Percentiles rank a stretch among this genome's conserved stretches.
Conservation (phyloP, 2,329 filamentous ascomycete genomes). For the Sclerotinia glacialis region DNA sequence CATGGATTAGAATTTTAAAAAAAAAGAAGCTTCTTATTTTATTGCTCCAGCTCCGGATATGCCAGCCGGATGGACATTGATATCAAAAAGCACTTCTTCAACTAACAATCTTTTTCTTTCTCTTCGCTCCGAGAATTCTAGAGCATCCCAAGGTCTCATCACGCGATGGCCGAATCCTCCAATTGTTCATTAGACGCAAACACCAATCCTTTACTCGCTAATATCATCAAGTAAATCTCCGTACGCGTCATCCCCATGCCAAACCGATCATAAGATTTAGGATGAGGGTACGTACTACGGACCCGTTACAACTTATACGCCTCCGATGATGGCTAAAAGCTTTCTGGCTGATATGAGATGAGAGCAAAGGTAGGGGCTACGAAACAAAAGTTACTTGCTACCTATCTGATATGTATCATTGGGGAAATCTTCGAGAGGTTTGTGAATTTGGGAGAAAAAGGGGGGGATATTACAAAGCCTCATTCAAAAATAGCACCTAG, state of each 20-base stretch:
- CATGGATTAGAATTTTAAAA: too few relatives aligned
- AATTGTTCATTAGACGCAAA: background rate
- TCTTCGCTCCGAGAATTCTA: background rate
- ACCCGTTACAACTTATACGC: background rate
- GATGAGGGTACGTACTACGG: background rate
- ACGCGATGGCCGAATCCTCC: background rate
- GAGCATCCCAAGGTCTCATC: background rate
- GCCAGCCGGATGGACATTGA: too few relatives aligned
- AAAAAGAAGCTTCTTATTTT: too few relatives aligned
- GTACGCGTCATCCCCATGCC: constrained; percentile 9
- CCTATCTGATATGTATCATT: too few relatives aligned
- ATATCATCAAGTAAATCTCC: background rate
- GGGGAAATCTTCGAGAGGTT: too few relatives aligned
- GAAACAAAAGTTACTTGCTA: too few relatives aligned
- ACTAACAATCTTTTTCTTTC: background rate
- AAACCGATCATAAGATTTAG: background rate
- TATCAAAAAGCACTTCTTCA: background rate
- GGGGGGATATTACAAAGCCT: too few relatives aligned
- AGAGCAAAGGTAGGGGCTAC: too few relatives aligned
- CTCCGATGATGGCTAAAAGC: background rate
- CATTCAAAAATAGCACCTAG: too few relatives aligned
- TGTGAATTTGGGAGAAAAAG: too few relatives aligned
- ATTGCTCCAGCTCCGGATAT: too few relatives aligned
- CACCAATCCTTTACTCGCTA: background rate
- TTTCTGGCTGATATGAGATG: too few relatives aligned